Base-by-base conservation (phyloP, 768 basidiomycete genomes). In the Rickenella mellea region DNA sequence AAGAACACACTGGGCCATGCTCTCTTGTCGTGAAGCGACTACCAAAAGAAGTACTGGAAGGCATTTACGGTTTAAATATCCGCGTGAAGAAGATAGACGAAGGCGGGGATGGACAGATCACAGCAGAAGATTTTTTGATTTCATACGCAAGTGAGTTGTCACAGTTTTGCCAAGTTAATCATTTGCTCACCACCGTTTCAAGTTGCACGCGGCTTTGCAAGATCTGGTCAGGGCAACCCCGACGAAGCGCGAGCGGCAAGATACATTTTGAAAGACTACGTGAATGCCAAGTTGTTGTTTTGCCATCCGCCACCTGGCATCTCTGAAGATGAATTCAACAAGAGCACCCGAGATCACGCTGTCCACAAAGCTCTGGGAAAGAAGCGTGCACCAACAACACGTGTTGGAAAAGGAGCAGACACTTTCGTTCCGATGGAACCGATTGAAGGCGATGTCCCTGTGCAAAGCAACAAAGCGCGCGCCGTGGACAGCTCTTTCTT, bases 231-330 rank as follows among this genome's bases (percentile, higher is more conserved):
- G 65, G 96, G 96, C 31, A 96, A 93, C 62, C 93, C 94, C 8
- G 96, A 99, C 56, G 92, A 97, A 56, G 90, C 96, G 24, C 82
- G 91, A 40, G 78, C 96, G 0, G 89, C 94, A 12, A 79, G 96
- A 45, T 83, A 84, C 55, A 70, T 99, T 43, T 71, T 99, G 38
- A 99, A 99, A 60, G 96, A 99, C 64, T 99, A 93, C 55, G 92
- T 98, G 46, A 92, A 85, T 51, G 96, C 87, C 20, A 91, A 89
- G 53, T 70, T 99, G 1, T 70, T 98, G 7, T 97, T 76, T 59
- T 91, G 88, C 50, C 85, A 94, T 49, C 78, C 89, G 12, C 87
- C 94, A n/a, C 90, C 93, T 1, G 76, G 65, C 9, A 61, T 76
- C 3, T 55, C 73, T 1, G 73, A 80, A 24, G 69, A 74, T 37